phyloP scores from a whole-genome alignment of 1,139 yeast species.

The Zygotorulaspora mrakii region DNA sequence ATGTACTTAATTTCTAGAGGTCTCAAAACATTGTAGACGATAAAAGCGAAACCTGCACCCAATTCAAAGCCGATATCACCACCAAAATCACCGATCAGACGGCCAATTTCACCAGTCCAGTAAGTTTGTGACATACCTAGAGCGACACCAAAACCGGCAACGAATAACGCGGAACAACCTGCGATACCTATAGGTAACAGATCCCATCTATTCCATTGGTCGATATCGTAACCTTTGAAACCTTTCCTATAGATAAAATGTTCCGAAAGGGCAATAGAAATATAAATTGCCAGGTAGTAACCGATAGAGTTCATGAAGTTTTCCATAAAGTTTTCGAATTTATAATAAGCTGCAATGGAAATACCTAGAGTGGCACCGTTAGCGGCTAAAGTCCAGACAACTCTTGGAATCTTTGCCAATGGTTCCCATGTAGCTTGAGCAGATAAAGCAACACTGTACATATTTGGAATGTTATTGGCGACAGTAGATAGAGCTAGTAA shows the following conservation, averaged over 20 bases:
- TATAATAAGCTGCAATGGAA: conserved; percentile 81
- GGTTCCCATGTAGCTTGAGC: conserved; percentile 81
- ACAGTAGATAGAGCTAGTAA: conserved; percentile 80
- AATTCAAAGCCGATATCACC: conserved; percentile 90
- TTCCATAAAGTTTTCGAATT: conserved; percentile 67
- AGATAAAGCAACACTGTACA: conserved; percentile 85
- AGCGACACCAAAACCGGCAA: conserved; percentile 83
- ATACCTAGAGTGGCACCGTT: conserved; percentile 76
- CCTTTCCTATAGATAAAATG: conserved; percentile 74
- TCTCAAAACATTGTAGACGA: conserved; percentile 59
- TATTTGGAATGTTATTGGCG: conserved; percentile 87
- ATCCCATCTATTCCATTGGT: conserved; percentile 52
- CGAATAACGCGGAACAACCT: conserved; percentile 70
- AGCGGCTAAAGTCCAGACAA: conserved; percentile 74
- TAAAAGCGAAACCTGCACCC: conserved; percentile 64
- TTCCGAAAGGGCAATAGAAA: conserved; percentile 65
- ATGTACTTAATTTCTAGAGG: conserved; percentile 66
- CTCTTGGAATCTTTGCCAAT: conserved; percentile 70
- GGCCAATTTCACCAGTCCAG: conserved; percentile 71
- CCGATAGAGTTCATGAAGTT: conserved; percentile 89
- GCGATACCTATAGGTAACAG: conserved; percentile 73
- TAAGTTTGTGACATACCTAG: conserved; percentile 84
- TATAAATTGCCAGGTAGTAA: conserved; percentile 85
- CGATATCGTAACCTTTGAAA: conserved; percentile 58
- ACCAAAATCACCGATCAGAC: conserved; percentile 59